Conservation (phyloP, 225 moss, liverwort and hornwort species). For the Sphagnum tenellum region DNA sequence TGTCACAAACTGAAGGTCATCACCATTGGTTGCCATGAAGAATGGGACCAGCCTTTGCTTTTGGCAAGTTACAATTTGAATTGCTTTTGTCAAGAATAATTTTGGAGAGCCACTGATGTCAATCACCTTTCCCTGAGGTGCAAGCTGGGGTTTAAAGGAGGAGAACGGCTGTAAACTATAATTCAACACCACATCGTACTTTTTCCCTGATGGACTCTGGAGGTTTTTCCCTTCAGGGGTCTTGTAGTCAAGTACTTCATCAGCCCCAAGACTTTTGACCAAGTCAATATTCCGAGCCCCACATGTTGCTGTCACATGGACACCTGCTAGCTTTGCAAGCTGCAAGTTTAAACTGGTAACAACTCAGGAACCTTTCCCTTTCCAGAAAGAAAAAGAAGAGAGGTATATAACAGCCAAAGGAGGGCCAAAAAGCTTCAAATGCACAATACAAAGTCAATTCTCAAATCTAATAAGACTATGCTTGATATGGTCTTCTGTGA, state of each 20-base stretch:
- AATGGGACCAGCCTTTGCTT: slow-evolving; percentile 18
- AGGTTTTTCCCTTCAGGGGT: slow-evolving; percentile 23
- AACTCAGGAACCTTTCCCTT: too few species aligned
- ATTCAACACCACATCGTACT: slow-evolving; percentile 23
- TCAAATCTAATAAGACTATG: too few species aligned
- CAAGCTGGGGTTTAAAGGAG: slow-evolving; percentile 16
- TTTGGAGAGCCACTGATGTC: slow-evolving; percentile 8
- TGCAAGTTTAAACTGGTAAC: background rate
- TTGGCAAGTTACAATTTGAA: slow-evolving; percentile 9
- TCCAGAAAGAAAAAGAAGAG: too few species aligned
- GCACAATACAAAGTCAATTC: too few species aligned
- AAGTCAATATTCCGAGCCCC: slow-evolving; percentile 26
- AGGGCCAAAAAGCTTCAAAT: too few species aligned
- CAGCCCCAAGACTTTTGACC: slow-evolving; percentile 23
- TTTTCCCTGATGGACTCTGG: slow-evolving; percentile 34
- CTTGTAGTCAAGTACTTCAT: slow-evolving; percentile 42
- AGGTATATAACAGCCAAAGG: too few species aligned
- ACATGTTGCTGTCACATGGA: slow-evolving; percentile 33
- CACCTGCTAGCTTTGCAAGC: slow-evolving; percentile 37
- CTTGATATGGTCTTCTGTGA: too few species aligned
- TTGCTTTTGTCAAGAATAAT: background rate
- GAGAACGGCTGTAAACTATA: slow-evolving; percentile 12
- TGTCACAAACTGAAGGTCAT: slow-evolving; percentile 18
- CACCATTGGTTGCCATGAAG: background rate
- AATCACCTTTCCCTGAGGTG: slow-evolving; percentile 16